Conservation (phyloP, 257 asterid genomes). For the Linderniella brevidens region DNA sequence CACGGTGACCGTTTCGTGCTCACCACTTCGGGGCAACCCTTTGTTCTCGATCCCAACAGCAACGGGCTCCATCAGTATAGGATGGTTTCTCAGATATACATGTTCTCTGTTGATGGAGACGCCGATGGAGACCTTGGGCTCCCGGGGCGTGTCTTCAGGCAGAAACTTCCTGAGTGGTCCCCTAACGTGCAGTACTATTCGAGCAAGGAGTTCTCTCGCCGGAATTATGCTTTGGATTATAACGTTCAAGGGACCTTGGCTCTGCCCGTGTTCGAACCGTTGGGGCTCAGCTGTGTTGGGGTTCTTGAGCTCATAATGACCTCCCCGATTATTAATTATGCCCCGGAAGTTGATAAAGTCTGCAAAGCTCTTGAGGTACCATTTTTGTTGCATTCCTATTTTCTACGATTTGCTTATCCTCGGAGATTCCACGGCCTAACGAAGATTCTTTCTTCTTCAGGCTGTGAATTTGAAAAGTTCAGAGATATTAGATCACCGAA, state of each 20-base stretch:
- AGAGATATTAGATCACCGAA: not conserved
- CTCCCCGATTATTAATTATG: slow-evolving; percentile 76
- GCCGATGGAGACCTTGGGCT: slow-evolving; percentile 52
- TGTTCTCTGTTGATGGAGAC: slow-evolving; percentile 66
- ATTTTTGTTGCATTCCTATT: slow-evolving; percentile 1
- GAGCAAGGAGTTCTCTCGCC: slow-evolving; percentile 26
- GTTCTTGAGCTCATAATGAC: slow-evolving; percentile 93
- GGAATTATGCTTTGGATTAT: slow-evolving; percentile 61
- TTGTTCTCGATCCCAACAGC: slow-evolving; percentile 67
- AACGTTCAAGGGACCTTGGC: slow-evolving; percentile 84
- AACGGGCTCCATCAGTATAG: slow-evolving; percentile 89
- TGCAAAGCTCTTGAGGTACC: slow-evolving; percentile 96
- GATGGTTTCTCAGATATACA: slow-evolving; percentile 52
- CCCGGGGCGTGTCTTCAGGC: slow-evolving; percentile 1
- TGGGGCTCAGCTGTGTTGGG: slow-evolving; percentile 76
- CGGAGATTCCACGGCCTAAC: not conserved
- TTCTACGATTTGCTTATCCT: not conserved
- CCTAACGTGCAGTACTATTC: slow-evolving; percentile 2
- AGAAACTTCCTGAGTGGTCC: not conserved
- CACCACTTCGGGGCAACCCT: slow-evolving; percentile 89
- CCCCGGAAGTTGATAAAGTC: slow-evolving; percentile 90
- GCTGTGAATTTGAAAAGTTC: slow-evolving; percentile 1
- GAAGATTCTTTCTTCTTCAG: not conserved
- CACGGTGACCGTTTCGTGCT: slow-evolving; percentile 57
- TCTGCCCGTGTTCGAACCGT: slow-evolving; percentile 82